Percentiles rank a stretch among this genome's conserved stretches.
These are phyloP conservation scores for Salvia rosmarinus DNA, from an alignment of 257 asterid genomes.

Conservation along the genomic window DNA sequence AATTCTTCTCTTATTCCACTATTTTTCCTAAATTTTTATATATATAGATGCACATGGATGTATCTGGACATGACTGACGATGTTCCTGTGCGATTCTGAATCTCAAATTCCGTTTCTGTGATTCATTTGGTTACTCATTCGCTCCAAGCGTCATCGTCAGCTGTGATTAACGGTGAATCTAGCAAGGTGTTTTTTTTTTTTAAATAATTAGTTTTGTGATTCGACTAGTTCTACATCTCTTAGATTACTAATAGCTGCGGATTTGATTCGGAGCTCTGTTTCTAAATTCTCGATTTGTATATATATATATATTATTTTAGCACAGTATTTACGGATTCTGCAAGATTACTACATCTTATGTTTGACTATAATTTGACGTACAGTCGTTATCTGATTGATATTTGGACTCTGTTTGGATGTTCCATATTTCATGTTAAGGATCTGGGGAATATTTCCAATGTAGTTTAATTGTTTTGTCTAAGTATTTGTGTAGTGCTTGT, in stretches of 20 bases:
- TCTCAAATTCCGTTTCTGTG: conserved; percentile 28
- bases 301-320: not conserved
- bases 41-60: no score
- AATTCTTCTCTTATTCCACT: not conserved
- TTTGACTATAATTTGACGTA: not conserved
- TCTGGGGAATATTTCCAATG: not conserved
- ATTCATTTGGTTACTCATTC: not conserved
- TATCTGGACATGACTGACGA: not conserved
- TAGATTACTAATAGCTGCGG: not conserved
- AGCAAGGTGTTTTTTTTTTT: conserved; percentile 23
- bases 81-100: conserved; percentile 12
- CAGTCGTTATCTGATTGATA: not conserved
- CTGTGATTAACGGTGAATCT: conserved; percentile 13
- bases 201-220: not conserved
- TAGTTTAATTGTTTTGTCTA: not conserved
- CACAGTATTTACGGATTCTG: not conserved
- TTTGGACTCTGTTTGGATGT: not conserved
- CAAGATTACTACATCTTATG: not conserved
- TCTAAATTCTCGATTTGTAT: not conserved
- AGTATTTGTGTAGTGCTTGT: not conserved
- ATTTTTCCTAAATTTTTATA: not conserved
- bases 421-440: not conserved
- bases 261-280: not conserved
- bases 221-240: not conserved
- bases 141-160: not conserved